phyloP scores from a whole-genome alignment of 805 yeast genomes.

The Teunomyces kruisii region DNA sequence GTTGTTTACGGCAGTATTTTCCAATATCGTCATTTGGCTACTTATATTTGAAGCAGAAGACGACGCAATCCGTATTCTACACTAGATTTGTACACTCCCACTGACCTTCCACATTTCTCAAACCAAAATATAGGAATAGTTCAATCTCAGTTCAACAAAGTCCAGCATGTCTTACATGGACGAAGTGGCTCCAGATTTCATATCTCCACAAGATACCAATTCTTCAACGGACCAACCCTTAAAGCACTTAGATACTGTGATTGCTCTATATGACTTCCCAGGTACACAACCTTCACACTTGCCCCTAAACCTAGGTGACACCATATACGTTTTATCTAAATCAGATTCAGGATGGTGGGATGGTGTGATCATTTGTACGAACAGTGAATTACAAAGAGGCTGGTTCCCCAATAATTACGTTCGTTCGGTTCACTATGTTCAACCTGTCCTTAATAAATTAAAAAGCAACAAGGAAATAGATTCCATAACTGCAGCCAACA shows the following conservation, averaged over 20 bases:
- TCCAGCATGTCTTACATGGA: constrained; percentile 23
- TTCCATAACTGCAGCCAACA: constrained; percentile 45
- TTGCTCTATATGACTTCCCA: constrained; percentile 56
- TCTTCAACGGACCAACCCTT: constrained; percentile 20
- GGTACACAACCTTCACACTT: constrained; percentile 53
- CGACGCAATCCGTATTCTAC: too few relatives aligned
- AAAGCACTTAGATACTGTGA: constrained; percentile 55
- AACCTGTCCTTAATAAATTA: constrained; percentile 38
- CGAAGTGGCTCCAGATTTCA: constrained; percentile 42
- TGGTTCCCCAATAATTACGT: constrained; percentile 81
- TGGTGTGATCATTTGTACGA: constrained; percentile 47
- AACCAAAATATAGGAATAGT: not conserved
- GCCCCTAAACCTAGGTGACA: constrained; percentile 61
- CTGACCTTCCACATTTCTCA: not conserved
- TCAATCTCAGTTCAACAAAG: not conserved
- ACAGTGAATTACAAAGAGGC: constrained; percentile 57
- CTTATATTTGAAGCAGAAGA: too few relatives aligned
- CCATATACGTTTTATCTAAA: constrained; percentile 66
- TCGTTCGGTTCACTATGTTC: constrained; percentile 44
- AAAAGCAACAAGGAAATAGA: constrained; percentile 41
- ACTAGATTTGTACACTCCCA: too few relatives aligned
- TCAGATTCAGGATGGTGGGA: constrained; percentile 85
- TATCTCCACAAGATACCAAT: constrained; percentile 27
- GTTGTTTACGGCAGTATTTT: too few relatives aligned
- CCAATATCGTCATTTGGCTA: too few relatives aligned